A percentile compares a stretch with the other conserved stretches of the same genome.
These are phyloP conservation scores for Saccharata proteae DNA, from an alignment of 2,329 filamentous ascomycete species.

Conservation along the genomic window DNA sequence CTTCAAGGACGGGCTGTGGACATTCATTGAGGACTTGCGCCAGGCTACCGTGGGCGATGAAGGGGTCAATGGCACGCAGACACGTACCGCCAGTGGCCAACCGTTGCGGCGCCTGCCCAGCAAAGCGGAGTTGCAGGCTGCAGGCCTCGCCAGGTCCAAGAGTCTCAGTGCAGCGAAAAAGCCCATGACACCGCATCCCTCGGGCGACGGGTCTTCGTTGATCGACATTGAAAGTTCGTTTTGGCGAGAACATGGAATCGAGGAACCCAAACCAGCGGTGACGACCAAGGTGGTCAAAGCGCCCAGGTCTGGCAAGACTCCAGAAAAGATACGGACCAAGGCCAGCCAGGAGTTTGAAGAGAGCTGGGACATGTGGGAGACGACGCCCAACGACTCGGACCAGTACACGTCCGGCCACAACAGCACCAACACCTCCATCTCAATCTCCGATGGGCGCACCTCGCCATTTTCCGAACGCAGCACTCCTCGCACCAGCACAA, in stretches of 20 bases:
- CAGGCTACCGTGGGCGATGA: conserved; percentile 96
- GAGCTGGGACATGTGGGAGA: conserved; percentile 45
- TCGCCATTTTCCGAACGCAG: conserved; percentile 29
- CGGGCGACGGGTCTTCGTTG: conserved; percentile 14
- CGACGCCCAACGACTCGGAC: conserved; percentile 1
- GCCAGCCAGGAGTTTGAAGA: conserved; percentile 36
- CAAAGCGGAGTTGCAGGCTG: conserved; percentile 1
- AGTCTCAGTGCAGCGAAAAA: conserved; percentile 2
- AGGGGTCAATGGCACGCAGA: conserved; percentile 46
- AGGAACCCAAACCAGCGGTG: conserved; percentile 18
- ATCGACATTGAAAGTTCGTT: conserved; percentile 29
- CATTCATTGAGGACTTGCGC: conserved; percentile 87
- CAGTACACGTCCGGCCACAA: conserved; percentile 26
- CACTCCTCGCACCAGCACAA: conserved; percentile 43
- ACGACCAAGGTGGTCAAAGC: conserved; percentile 17
- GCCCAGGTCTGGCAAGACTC: conserved; percentile 19
- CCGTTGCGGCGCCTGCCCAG: conserved; percentile 5
- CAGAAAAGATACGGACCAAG: conserved; percentile 25
- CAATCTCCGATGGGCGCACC: conserved; percentile 35
- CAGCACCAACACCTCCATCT: conserved; percentile 32
- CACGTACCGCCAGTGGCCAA: not conserved
- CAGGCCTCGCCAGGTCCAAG: conserved; percentile 3
- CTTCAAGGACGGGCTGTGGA: conserved; percentile 80
- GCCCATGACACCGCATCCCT: conserved; percentile 6
- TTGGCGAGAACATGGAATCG: conserved; percentile 31